Evolutionary conservation across 2,329 filamentous ascomycete species (phyloP).

Genomic region (Aspergillus luchuensis): DNA sequence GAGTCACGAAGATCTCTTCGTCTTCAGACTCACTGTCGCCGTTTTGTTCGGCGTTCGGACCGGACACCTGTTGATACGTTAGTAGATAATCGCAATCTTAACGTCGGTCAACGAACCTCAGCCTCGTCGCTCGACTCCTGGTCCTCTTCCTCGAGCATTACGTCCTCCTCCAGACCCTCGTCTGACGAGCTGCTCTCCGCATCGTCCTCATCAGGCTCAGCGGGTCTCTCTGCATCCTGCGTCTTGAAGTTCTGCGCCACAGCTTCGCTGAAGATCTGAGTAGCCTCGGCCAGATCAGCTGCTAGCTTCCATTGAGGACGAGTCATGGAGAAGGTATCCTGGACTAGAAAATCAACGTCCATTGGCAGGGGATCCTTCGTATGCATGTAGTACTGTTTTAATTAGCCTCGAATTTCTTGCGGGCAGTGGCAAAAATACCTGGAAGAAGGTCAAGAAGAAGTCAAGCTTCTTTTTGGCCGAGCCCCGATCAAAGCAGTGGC

Average conservation of each 20-base stretch:
- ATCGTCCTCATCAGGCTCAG: constrained; percentile 75
- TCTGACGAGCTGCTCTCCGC: constrained; percentile 73
- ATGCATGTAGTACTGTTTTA: constrained; percentile 81
- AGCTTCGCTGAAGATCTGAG: constrained; percentile 80
- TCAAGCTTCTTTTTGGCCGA: constrained; percentile 95
- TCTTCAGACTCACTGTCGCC: constrained; percentile 66
- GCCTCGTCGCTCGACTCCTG: constrained; percentile 52
- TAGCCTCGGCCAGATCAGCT: constrained; percentile 77
- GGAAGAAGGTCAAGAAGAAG: constrained; percentile 94
- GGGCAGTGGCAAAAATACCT: constrained; percentile 52
- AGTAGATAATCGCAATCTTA: background rate
- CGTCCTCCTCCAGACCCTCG: constrained; percentile 69
- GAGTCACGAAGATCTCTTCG: constrained; percentile 87
- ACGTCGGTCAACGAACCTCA: background rate
- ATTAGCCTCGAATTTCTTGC: background rate
- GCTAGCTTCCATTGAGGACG: constrained; percentile 92
- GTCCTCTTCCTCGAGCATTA: constrained; percentile 58
- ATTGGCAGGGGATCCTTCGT: constrained; percentile 88
- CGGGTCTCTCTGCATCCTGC: constrained; percentile 67
- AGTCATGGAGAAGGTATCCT: constrained; percentile 83
- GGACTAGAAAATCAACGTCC: constrained; percentile 95
- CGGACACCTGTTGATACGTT: constrained; percentile 39
- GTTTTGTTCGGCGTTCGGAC: constrained; percentile 50
- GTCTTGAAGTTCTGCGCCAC: constrained; percentile 86
- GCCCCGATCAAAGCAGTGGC: constrained; percentile 93